Base-by-base conservation (phyloP, 1,139 yeast genomes). In the Taiozyma onychis region DNA sequence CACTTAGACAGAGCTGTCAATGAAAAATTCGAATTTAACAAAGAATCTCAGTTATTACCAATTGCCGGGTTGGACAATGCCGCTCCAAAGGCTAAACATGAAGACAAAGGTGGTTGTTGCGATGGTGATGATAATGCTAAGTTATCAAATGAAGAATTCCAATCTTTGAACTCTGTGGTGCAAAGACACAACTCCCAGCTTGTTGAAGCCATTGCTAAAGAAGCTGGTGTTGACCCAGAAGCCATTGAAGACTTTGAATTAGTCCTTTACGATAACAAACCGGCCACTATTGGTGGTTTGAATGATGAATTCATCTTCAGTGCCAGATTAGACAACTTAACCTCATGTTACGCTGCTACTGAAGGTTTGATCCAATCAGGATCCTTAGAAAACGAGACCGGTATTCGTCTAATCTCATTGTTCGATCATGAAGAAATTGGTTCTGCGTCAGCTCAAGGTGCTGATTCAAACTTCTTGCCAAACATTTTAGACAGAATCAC, bases 351-450 rank as follows among this genome's bases (percentile, higher is more conserved):
- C 72, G 78, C 95, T 46, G 86, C 97, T 1, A 71, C 85, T 39
- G 77, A 76, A 54, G 97, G 88, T 4, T 72, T 93, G 46, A 69
- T 87, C 44, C 80, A 79, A 53, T 75, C 95, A 3, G 63, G 68
- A 6, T 54, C 62, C 3, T 66, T 85, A 39, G 66, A 62, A 0
- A 54, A 66, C 1, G 88, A 80, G 51, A 60, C 68, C 9, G 85
- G 88, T 41, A 81, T 89, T 44, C 83, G 85, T 61, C 65, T 90
- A 65, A 76, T 89, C 47, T 83, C 96, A 0, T 74, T 90, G 55
- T 91, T 91, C 67, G 98, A 91, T 67, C 97, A 93, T 67, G 99
- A 93, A 69, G 99, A 91, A 69, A 79, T 93, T 59, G 99, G 99
- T 0, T 89, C 97, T 5, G 75, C 81, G 11, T 86, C 96, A 37